Base-by-base conservation (phyloP, 495 filamentous ascomycete species). In the Talaromyces nanjingensis region DNA sequence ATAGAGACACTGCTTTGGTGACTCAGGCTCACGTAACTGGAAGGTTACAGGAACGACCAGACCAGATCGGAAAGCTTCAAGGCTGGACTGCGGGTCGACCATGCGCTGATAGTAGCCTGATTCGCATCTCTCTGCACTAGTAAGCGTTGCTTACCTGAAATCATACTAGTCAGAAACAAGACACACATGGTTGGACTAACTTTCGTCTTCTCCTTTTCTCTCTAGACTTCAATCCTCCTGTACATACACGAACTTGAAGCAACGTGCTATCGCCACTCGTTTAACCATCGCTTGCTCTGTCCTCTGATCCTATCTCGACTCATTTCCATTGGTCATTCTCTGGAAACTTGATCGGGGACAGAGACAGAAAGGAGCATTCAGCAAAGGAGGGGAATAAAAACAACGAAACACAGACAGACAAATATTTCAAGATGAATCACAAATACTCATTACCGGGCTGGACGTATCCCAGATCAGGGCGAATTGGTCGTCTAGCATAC, bases 301-400 rank as follows among this genome's bases (percentile, higher is more conserved):
- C 52, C 52, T 29, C 22, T 55, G 52, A 20, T 55, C 52, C 52
- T 55, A 12, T n/a, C 29, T 3, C 52, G 52, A 55, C 52, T 34
- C n/a, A 16, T 34, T 59, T 59, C 29, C 56, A 18, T 8, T 14
- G 56, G 31, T 27, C 27, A 18, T 22, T 59, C 56, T n/a, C 18
- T 24, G 29, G 56, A 39, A 39, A n/a, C 12, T 14, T 31, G 52
- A 55, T 27, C 52, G 52, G 52, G 52, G 22, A 25, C 52, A 55
- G 22, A 55, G 52, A 55, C 20, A 29, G 52, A 55, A 24, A 8
- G 9, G 24, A 25, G 56, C 18, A 59, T 59, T 25, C 27, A 59
- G 31, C 56, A 33, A 11, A 37, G 29, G 69, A 12, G 86, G 79
- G 11, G 27, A 49, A 34, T 11, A 53, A 18, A 22, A 33, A 29